Percentiles rank a stretch among this genome's conserved stretches.
These are phyloP conservation scores for Ustilago xerochloae DNA, from an alignment of 1,284 basidiomycete genomes.

Conservation along the genomic window DNA sequence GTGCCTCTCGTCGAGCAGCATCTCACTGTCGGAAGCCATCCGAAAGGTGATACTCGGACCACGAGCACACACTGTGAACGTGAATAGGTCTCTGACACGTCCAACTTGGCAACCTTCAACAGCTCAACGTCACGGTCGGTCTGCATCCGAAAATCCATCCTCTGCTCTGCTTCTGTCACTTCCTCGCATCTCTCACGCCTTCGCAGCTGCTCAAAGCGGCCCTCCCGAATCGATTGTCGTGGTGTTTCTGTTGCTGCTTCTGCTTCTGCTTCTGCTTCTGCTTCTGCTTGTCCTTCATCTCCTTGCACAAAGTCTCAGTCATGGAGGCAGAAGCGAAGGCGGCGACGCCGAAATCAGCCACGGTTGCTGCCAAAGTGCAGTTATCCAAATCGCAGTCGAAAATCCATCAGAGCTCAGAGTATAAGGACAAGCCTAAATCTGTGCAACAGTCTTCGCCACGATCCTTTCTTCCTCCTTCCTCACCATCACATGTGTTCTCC, in stretches of 20 bases:
- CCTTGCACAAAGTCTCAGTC: neutral
- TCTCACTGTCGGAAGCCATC: neutral
- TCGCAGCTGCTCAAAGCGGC: neutral
- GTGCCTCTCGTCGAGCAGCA: too few relatives aligned
- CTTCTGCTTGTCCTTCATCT: neutral
- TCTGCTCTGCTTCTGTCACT: too few relatives aligned
- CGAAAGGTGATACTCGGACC: neutral
- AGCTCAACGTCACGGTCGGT: neutral
- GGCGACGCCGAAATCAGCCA: neutral
- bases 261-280: too few relatives aligned
- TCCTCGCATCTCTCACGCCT: neutral
- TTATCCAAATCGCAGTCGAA: neutral
- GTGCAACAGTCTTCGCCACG: conserved; percentile 4
- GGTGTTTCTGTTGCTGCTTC: too few relatives aligned
- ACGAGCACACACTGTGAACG: too few relatives aligned
- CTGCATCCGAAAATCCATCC: neutral
- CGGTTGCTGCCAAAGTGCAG: neutral
- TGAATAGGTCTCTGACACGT: neutral
- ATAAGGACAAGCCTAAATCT: neutral
- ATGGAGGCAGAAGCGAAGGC: neutral
- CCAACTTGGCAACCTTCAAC: neutral
- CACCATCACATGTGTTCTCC: neutral
- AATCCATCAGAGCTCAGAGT: neutral
- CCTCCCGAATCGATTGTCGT: too few relatives aligned
- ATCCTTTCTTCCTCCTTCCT: neutral